Evolutionary conservation across 129 eudicot genomes (phyloP), one percentile per base, ranked within the genome.

Genomic region (Deinandra increscens): DNA sequence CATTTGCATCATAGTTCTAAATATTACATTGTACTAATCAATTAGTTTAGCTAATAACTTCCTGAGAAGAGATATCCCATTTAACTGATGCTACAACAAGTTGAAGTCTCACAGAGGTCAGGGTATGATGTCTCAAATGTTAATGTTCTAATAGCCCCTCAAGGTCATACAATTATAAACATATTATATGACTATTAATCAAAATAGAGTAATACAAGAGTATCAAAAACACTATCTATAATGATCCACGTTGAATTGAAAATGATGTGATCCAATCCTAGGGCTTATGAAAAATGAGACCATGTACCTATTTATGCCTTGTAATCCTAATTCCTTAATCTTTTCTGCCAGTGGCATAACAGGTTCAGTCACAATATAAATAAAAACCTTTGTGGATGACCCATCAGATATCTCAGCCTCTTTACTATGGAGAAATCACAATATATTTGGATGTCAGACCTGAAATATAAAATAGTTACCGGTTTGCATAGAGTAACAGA

Each of bases 381-480:
- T 92, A 34, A 91, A 82, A 59, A 83, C 89, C 82, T 89, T 92
- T 53, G 91, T 49, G 56, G 83, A 74, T 15, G 98, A 75, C 18
- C 95, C 98, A 72, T 92, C 98, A 75, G 75, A 79, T 64, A 77
- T 81, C 69, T 92, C 98, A 0, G 83, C 86, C 87, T 92, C 98
- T 0, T 91, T 92, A 80, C 98, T 92, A 80, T 92, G 88, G 38
- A 92, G 95, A 72, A 88, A 88, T 62, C 96, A 92, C 78, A 92
- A 80, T 65, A 92, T 83, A 85, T 86, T 92, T 59, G 98, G 98
- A 81, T 92, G 98, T 43, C 98, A 84, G 79, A 92, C 98, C 98
- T 92, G 91, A 84, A 75, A 86, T 46, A 87, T 58, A 34, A 13
- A 49, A 68, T 15, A 5, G 4, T 2, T 68, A 60, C 63, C 34